phyloP scores from a whole-genome alignment of 179 eudicot species.

The Silene vulgaris region DNA sequence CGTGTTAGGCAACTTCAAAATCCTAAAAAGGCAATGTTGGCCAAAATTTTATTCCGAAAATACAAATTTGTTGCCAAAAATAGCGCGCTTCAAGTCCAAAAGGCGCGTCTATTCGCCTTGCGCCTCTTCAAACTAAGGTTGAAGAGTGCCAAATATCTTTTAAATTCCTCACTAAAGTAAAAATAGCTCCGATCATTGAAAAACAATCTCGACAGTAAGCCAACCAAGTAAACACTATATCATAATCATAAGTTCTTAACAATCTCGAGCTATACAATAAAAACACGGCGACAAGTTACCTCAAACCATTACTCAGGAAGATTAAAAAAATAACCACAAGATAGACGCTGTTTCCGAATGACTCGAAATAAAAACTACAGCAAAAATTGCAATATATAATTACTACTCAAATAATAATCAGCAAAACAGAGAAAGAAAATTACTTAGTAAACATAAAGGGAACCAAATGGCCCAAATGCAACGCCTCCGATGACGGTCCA shows the following conservation, averaged over 20 bases:
- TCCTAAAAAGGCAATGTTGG: too few relatives aligned
- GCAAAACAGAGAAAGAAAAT: not conserved
- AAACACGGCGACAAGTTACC: not conserved
- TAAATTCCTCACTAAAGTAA: not conserved
- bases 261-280: not conserved
- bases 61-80: too few relatives aligned
- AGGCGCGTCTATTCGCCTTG: too few relatives aligned
- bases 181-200: not conserved
- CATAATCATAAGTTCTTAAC: not conserved
- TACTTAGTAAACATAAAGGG: slow-evolving; percentile 98
- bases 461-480: slow-evolving; percentile 89
- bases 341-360: not conserved
- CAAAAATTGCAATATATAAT: not conserved
- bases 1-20: too few relatives aligned
- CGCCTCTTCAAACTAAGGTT: too few relatives aligned
- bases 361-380: not conserved
- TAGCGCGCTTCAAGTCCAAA: too few relatives aligned
- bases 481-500: slow-evolving; percentile 88
- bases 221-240: not conserved
- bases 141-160: too few relatives aligned
- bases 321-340: not conserved
- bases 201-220: not conserved
- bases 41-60: too few relatives aligned
- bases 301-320: not conserved
- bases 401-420: too few relatives aligned